These are phyloP conservation scores for Penicillium cataractarum DNA, from an alignment of 495 filamentous ascomycete species.

Conservation along the genomic window DNA sequence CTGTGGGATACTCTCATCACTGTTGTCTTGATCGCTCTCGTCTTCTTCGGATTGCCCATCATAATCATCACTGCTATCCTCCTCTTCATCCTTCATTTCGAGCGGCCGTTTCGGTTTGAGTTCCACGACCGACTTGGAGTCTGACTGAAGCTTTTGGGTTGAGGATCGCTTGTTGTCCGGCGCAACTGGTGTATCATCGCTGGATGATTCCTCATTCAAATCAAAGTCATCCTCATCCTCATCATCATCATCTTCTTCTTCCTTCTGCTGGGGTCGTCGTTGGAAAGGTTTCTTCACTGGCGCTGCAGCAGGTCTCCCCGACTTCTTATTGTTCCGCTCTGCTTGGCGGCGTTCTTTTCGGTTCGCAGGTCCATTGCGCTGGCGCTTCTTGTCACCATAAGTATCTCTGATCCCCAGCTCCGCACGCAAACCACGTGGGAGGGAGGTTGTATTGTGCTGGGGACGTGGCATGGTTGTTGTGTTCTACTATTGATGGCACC, in stretches of 20 bases:
- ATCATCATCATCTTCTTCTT: constrained; percentile 31
- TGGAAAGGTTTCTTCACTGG: constrained; percentile 23
- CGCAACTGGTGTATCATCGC: constrained; percentile 13
- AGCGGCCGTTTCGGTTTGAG: not conserved
- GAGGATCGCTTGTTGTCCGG: constrained; percentile 8
- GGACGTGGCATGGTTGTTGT: constrained; percentile 42
- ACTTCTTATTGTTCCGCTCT: constrained; percentile 60
- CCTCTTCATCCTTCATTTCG: constrained; percentile 28
- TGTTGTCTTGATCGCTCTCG: constrained; percentile 27
- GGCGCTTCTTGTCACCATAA: constrained; percentile 45
- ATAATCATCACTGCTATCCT: constrained; percentile 24
- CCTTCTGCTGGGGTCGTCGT: constrained; percentile 3
- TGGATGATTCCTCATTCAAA: constrained; percentile 23
- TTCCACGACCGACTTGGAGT: constrained; percentile 18
- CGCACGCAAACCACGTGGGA: constrained; percentile 63
- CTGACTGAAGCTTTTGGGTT: constrained; percentile 16
- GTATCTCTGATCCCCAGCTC: constrained; percentile 58
- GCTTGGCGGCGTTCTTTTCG: constrained; percentile 67
- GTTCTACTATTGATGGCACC: not conserved
- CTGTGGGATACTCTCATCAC: not conserved
- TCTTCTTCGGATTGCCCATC: constrained; percentile 22
- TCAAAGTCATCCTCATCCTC: constrained; percentile 35
- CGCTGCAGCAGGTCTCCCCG: constrained; percentile 27
- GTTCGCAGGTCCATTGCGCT: constrained; percentile 40
- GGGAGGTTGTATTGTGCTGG: constrained; percentile 59